Evolutionary conservation across 1,284 basidiomycete species (phyloP), one percentile per base, ranked within the genome.

Genomic region (Cryptococcus amylolentus): DNA sequence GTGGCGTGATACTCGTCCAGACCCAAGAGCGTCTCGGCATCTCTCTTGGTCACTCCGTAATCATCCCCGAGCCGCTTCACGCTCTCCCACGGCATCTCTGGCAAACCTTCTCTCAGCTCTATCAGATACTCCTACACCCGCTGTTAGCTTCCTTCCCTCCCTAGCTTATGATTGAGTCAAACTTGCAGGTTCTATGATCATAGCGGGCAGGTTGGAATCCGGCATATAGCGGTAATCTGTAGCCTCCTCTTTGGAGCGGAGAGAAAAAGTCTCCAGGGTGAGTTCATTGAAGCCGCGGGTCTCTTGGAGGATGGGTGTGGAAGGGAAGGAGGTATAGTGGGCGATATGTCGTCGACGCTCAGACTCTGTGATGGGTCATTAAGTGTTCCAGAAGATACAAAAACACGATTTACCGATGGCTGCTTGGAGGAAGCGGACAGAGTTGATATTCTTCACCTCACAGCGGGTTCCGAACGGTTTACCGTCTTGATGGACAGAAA

Each of bases 221-320:
- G 96, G 96, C 91, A 99, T 94, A 78, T 97, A 99, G 7, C 95
- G 83, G 74, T 98, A 99, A 72, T 98, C 95, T 5, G 89, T 89
- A 0, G 91, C 88, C 67, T 93, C 89, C 69, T 97, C 95, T 76
- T 99, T 98, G 47, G 84, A 86, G 43, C 96, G 83, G 56, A 98
- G 77, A 20, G 81, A 81, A 77, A 85, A 94, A 0, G 96, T 98
- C 68, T 87, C 83, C 12, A 87, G 87, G 2, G 81, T 85, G 53
- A 86, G 79, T 72, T 94, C 91, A 73, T 98, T 85, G 69, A 94
- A 93, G 0, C 91, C 91, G 28, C 92, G 84, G 1, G 96, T 98
- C 76, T 98, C 91, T 76, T 95, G 92, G 13, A 80, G 23, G 2
- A 78, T 23, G 3, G 76, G 71, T 1, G 46, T 49, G 3, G 31